Base-by-base conservation (phyloP, 1,284 basidiomycete genomes). In the Thelephora terrestris region DNA sequence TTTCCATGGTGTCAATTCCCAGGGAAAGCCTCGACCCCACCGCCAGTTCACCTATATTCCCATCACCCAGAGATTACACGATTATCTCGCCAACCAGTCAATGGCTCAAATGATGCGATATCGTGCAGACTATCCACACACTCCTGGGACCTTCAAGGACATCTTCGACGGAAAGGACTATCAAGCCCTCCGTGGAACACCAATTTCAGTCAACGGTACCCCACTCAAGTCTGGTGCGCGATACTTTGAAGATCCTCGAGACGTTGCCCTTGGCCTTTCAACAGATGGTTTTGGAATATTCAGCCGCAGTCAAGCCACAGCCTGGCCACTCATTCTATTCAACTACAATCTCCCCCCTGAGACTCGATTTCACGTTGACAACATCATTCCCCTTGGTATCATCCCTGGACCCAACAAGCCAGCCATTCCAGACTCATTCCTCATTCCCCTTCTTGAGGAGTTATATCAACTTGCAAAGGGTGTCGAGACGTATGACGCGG, bases 391-490 rank as follows among this genome's bases (percentile, higher is more conserved):
- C 17, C 45, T 73, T n/a, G 68, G 70, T 9, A 57, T 71, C 14
- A 66, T 74, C 38, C 71, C 71, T 0, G 71, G 71, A 0, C 73
- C 70, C 0, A 68, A 67, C 17, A 69, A 70, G 46, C 71, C 71
- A 0, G 51, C 59, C 1, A 66, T 72, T 50, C 55, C 64, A 2
- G 65, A 74, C 53, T 73, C 68, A 0, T 75, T 72, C 51, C 53
- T 70, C 0, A 67, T 60, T 59, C 71, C 67, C 0, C 46, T 68
- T 2, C 50, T 68, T 1, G 52, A 66, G 23, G 72, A 75, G 52
- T 53, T 71, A 7, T 42, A 68, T 0, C 43, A 58, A 5, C 64
- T 75, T 1, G 61, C 58, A 1, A n/a, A 50, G 1, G 71, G 73
- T 5, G 61, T 73, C 0, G 40, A 46, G 1, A 58, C 69, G 0